Base-by-base conservation (phyloP, 1,284 basidiomycete genomes). In the Fomes fomentarius region DNA sequence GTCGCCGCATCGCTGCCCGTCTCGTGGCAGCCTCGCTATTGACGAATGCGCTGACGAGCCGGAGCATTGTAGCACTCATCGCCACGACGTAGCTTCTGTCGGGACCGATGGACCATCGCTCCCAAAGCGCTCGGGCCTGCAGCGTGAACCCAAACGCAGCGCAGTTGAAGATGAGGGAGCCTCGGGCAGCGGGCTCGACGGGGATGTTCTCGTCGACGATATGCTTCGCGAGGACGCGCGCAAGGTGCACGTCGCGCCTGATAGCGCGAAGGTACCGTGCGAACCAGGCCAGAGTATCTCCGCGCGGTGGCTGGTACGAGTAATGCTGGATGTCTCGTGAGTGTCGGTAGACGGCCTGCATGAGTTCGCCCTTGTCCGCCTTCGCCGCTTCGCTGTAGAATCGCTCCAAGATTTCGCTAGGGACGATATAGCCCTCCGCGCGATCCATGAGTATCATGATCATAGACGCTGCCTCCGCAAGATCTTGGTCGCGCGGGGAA, bases 71-170 rank as follows among this genome's bases (percentile, higher is more conserved):
- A 0, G 65, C 65, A 14, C 80, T 69, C 60, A 79, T 74, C 2
- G 76, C 78, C 10, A 75, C 66, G 21, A 89, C 74, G 7, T 72
- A 48, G 10, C 64, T 58, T n/a, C 64, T 72, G 44, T 80, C 77
- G 35, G 61, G 65, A 9, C 77, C 80, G n/a, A 57, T 60, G 0
- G 77, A 69, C 63, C 80, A 84, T 44, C 75, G 72, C 59, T 81
- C 77, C 84, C 85, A 89, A 14, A 89, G 72, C 5, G 63, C 60
- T 15, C 83, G 73, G 14, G 84, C 79, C 26, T 75, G 65, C 6
- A 52, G 65, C 2, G 77, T 76, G 45, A 82, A 78, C 3, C 84
- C 82, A 21, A 71, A 67, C 17, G 65, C 58, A 0, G 85, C 85
- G 22, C 71, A 62, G 14, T 75, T 52, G 0, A 72, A 62, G 50